Conservation (phyloP, 495 filamentous ascomycete species). For the Penicillium waksmanii region DNA sequence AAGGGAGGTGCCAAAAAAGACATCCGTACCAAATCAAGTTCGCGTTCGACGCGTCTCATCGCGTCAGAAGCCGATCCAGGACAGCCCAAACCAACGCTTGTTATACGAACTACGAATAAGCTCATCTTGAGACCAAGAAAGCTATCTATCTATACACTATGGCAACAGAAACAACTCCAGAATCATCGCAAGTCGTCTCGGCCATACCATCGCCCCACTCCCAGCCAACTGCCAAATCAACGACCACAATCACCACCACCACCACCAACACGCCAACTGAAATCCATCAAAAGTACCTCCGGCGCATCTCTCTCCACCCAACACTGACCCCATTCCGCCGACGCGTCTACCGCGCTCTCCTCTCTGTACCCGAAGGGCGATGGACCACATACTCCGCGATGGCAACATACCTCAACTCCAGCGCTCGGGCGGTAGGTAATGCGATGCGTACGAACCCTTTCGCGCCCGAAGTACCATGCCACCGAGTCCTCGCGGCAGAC, state of each 20-base stretch:
- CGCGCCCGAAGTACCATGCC: conserved; percentile 63
- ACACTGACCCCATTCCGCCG: conserved; percentile 59
- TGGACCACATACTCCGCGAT: conserved; percentile 77
- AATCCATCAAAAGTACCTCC: conserved; percentile 28
- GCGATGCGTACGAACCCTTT: conserved; percentile 74
- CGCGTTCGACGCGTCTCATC: conserved; percentile 12
- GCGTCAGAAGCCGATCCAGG: background rate
- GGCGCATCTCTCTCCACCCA: conserved; percentile 40
- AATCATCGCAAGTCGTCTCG: background rate
- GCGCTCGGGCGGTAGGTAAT: conserved; percentile 78
- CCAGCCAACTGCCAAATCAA: background rate
- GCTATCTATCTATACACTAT: background rate
- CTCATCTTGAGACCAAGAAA: background rate
- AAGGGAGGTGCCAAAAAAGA: too few species aligned
- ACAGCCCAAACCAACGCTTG: background rate
- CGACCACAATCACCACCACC: conserved; percentile 6
- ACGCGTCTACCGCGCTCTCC: conserved; percentile 66
- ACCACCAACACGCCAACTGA: conserved; percentile 1
- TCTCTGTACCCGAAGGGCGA: conserved; percentile 68
- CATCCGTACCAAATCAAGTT: background rate
- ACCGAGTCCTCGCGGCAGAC: conserved; percentile 44
- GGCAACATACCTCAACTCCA: conserved; percentile 65
- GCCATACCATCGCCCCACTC: background rate
- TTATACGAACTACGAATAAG: background rate
- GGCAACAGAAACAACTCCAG: background rate